Evolutionary conservation across 768 basidiomycete species (phyloP), one percentile per base, ranked within the genome.

Genomic region (Mycena leptocephala): DNA sequence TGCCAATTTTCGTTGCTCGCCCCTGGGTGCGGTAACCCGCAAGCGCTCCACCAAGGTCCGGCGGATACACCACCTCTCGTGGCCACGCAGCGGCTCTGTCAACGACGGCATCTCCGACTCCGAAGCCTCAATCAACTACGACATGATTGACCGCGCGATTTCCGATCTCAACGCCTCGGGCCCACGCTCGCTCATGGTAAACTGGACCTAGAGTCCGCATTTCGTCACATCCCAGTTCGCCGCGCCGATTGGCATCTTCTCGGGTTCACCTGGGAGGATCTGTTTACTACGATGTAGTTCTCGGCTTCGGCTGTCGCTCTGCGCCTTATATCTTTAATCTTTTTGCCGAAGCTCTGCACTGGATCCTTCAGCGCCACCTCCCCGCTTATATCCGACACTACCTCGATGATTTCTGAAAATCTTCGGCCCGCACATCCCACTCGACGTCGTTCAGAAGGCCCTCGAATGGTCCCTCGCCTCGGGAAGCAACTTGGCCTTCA

Each of bases 51-150:
- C 68, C 7, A 81, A 81, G 32, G n/a, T 70, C 5, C 70, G 74
- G 26, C 61, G 64, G 0, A 81, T 81, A 28, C 72, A 79, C 39
- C 80, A 80, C 61, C 71, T 81, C 14, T 81, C 78, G 0, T 80
- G 79, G 80, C 80, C 80, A 2, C 37, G 51, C 24, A 48, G 71
- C 3, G 14, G 33, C 2, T 81, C 80, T 2, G 74, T 80, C 18
- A 81, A 81, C 53, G 77, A 81, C 41, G 75, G 71, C 18, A 82
- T 82, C 24, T 41, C 77, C 18, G 75, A 79, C 43, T 59, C 55
- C 24, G 79, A 80, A 64, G 79, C 46, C 6, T 48, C 61, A 4
- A 80, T 81, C 35, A 30, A 18, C 9, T 80, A 82, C 61, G 51
- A 64, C 5, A 74, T 56, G 51, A 13, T 66, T 6, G 37, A 67